Evolutionary conservation across 805 yeast species (phyloP), one percentile per base, ranked within the genome.

Genomic region (Myxozyma neotropica): DNA sequence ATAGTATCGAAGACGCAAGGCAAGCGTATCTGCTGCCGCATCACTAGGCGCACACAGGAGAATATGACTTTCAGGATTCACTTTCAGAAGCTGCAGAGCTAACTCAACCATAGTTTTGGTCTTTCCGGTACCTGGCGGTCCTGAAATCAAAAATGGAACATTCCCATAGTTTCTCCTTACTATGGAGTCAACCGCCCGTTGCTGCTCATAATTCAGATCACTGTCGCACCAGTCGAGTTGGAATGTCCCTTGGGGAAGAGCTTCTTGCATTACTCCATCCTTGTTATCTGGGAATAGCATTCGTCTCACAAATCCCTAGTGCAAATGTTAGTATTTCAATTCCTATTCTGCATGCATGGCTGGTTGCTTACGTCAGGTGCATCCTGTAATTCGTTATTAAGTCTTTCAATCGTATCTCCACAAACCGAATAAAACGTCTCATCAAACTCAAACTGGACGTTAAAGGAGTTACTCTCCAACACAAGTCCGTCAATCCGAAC

Each of bases 91-190:
- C 45, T 62, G 63, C 8, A 62, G 58, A 3, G 63, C 64, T 8
- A 59, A 35, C 39, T 62, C 63, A n/a, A 60, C 65, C 13, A 62
- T 55, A 0, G 66, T 62, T 38, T 59, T 62, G 13, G 66, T 62
- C 49, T 61, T 61, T 29, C 65, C 65, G 6, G 65, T 61, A 6
- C 65, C 65, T 1, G 65, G 65, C 3, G 62, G 66, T 12, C 63
- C 63, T 2, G 65, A 62, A 23, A 62, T 55, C 26, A 59, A 44
- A 53, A 55, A 62, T 24, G 66, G 66, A 23, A 59, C 58, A 26
- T 54, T 26, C 1, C 66, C 66, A 17, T 62, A 59, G 33, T 56
- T 48, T 10, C 53, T 45, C 26, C 29, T 49, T 17, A 62, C 35
- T 12, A 62, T 44, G 15, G 65, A 47, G 39, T 59, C 53, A n/a